Conservation (phyloP, 352 stramenopile genomes). For the Pythium pectinolyticum region DNA sequence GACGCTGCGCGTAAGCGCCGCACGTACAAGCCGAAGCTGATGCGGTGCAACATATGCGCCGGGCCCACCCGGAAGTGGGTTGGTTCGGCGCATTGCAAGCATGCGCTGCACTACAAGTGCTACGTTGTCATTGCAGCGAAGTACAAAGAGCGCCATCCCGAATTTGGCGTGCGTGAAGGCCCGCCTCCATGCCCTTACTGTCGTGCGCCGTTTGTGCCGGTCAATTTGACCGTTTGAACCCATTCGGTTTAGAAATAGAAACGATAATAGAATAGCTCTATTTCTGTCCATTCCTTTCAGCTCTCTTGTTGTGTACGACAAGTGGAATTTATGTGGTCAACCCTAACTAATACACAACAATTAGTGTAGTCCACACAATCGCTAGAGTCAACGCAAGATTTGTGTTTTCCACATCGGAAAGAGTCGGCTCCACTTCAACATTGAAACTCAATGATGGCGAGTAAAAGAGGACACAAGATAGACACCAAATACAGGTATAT, state of each 20-base stretch:
- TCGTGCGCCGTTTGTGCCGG: not conserved
- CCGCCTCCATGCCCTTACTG: not conserved
- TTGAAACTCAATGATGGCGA: too few species aligned
- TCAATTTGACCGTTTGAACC: too few species aligned
- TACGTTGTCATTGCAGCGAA: not conserved
- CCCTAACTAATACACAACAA: too few species aligned
- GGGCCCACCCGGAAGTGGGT: conserved; percentile 1
- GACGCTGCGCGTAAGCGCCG: not conserved
- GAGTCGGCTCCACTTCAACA: too few species aligned
- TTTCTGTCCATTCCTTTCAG: not conserved
- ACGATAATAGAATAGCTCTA: conserved; percentile 1
- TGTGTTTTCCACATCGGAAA: too few species aligned
- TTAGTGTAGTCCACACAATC: too few species aligned
- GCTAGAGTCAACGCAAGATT: too few species aligned
- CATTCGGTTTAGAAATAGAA: not conserved
- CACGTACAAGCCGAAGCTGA: not conserved
- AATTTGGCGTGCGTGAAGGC: not conserved
- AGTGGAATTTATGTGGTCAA: too few species aligned
- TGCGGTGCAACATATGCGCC: conserved; percentile 1
- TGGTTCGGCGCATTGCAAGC: not conserved
- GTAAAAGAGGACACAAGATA: not conserved
- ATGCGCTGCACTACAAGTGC: conserved; percentile 1
- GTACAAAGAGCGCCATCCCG: not conserved
- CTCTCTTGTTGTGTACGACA: not conserved
- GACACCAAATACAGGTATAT: not conserved